phyloP scores from a whole-genome alignment of 441 rosid genomes.

The Croton setiger region DNA sequence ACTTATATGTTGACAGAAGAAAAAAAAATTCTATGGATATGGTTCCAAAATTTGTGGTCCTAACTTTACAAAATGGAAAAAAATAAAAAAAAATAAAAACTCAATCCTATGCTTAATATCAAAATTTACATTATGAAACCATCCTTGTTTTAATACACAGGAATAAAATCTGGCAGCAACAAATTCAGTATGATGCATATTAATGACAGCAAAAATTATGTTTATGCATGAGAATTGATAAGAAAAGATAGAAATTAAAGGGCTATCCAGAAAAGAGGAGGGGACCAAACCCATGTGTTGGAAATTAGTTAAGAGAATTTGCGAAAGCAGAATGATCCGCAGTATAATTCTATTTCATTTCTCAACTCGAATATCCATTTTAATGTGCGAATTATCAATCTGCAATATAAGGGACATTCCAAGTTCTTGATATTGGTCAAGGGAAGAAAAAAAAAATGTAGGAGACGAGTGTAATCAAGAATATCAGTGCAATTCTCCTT shows the following conservation, averaged over 20 bases:
- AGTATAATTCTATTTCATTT: slow-evolving; percentile 26
- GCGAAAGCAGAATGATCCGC: slow-evolving; percentile 25
- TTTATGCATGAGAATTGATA: slow-evolving; percentile 9
- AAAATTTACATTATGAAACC: not conserved
- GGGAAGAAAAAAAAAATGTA: not conserved
- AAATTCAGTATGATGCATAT: not conserved
- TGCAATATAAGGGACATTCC: slow-evolving; percentile 19
- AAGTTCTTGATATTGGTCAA: not conserved
- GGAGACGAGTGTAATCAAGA: slow-evolving; percentile 20
- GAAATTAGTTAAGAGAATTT: slow-evolving; percentile 11
- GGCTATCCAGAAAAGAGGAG: slow-evolving; percentile 14
- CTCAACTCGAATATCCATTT: slow-evolving; percentile 25
- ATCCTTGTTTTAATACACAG: not conserved
- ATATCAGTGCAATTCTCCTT: slow-evolving; percentile 54
- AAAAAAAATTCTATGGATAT: slow-evolving; percentile 18
- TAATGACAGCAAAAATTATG: not conserved
- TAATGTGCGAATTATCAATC: slow-evolving; percentile 31
- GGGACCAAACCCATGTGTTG: slow-evolving; percentile 25
- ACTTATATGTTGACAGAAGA: not conserved
- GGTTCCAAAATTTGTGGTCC: slow-evolving; percentile 25
- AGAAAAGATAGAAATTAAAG: slow-evolving; percentile 10
- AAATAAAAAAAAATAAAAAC: too few species aligned
- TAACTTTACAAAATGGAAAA: not conserved
- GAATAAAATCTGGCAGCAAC: not conserved
- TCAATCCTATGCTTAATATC: not conserved